These are phyloP conservation scores for Jimgerdemannia lactiflua DNA, from an alignment of 192 early-diverging fungal genomes.

Conservation along the genomic window DNA sequence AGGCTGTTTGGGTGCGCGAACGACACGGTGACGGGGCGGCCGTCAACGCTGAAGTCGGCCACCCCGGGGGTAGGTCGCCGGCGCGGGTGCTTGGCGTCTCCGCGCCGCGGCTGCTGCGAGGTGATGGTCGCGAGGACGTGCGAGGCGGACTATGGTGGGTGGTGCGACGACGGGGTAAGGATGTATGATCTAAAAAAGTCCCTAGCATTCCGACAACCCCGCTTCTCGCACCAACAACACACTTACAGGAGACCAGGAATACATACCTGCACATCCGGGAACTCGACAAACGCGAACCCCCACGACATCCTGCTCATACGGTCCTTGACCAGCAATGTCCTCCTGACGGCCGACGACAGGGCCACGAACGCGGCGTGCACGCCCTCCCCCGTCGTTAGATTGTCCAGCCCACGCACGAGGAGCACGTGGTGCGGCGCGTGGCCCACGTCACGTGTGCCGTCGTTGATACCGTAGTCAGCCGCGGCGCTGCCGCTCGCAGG, in stretches of 20 bases:
- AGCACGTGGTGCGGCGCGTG: constrained; percentile 47
- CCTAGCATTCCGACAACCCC: no score
- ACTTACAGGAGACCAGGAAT: no score
- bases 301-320: constrained; percentile 52
- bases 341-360: constrained; percentile 17
- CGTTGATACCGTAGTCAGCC: constrained; percentile 44
- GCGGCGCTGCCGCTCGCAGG: no score
- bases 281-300: constrained; percentile 67
- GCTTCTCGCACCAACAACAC: no score
- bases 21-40: constrained; percentile 32
- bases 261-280: constrained; percentile 40
- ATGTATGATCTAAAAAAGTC: no score
- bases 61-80: neutral
- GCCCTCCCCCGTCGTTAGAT: constrained; percentile 55
- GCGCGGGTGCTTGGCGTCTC: neutral
- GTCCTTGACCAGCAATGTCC: constrained; percentile 55
- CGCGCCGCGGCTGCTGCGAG: constrained; percentile 3
- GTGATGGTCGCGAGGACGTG: neutral
- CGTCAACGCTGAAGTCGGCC: constrained; percentile 40
- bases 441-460: constrained; percentile 57
- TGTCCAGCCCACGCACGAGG: constrained; percentile 55
- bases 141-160: neutral
- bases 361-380: constrained; percentile 33
- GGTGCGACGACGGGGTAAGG: no score
- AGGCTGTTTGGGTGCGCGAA: constrained; percentile 59